Conservation (phyloP, 495 filamentous ascomycete species). For the Aspergillus cavernicola region DNA sequence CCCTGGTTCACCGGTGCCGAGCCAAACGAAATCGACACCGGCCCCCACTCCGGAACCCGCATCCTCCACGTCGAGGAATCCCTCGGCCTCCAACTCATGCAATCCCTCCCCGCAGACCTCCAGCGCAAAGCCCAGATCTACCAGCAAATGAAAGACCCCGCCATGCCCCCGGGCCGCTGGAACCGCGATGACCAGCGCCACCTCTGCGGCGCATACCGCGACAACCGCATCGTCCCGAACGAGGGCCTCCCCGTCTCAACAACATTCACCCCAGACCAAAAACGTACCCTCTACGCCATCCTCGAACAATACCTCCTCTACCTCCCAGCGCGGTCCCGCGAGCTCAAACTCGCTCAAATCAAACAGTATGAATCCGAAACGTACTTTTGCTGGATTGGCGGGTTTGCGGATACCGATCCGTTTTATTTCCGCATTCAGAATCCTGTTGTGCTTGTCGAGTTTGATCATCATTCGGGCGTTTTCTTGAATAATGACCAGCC, state of each 20-base stretch:
- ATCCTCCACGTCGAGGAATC: conserved; percentile 64
- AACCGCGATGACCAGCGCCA: conserved; percentile 73
- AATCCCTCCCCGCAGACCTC: conserved; percentile 47
- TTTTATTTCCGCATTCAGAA: conserved; percentile 77
- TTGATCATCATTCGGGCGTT: conserved; percentile 78
- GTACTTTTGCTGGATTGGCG: conserved; percentile 74
- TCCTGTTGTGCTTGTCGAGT: conserved; percentile 67
- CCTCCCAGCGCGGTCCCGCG: conserved; percentile 50
- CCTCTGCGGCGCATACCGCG: conserved; percentile 68
- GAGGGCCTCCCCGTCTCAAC: conserved; percentile 55
- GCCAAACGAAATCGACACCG: conserved; percentile 67
- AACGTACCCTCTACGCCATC: conserved; percentile 51
- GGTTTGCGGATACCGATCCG: conserved; percentile 58
- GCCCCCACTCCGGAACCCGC: conserved; percentile 54
- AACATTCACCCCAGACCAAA: conserved; percentile 43
- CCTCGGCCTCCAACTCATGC: conserved; percentile 64
- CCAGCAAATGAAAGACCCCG: conserved; percentile 50
- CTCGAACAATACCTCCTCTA: conserved; percentile 61
- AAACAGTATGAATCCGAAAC: conserved; percentile 57
- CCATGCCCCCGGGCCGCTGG: conserved; percentile 66
- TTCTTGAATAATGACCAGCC: conserved; percentile 70
- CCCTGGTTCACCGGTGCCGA: conserved; percentile 78
- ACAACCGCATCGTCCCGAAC: conserved; percentile 72
- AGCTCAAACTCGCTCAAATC: conserved; percentile 49
- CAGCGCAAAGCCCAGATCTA: conserved; percentile 54